Evolutionary conservation across 805 yeast species (phyloP), one percentile per base, ranked within the genome.

Genomic region (Metschnikowia lachancei): DNA sequence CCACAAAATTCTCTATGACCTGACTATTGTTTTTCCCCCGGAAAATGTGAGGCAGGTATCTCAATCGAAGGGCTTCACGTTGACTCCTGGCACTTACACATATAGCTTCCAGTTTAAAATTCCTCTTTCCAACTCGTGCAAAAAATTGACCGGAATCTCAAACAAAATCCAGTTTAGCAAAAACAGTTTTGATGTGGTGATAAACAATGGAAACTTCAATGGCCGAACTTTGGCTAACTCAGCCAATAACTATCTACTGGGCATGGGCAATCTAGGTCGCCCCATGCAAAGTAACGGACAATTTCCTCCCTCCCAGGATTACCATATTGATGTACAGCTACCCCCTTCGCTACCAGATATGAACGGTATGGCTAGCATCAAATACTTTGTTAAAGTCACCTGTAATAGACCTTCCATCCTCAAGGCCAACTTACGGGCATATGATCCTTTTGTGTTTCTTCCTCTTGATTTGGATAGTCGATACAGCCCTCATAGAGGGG

Each of bases 361-460:
- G 48, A 40, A 35, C 10, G 59, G 63, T 31, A 59, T 57, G 56
- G 79, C 77, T 7, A 57, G 60, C 10, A 62, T 80, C 41, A 67
- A 71, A 46, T 82, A 82, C 58, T 82, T 75, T 56, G 70, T 83
- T 45, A 82, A 82, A 60, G 85, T 73, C 9, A 82, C 87, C 0
- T 81, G 82, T 35, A 77, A 76, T 47, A 58, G 82, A 38, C 62
- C 82, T 1, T 70, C 81, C 2, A 56, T 80, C 28, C 64, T 78
- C 46, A 74, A 74, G 45, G 41, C 69, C 22, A 82, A 80, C 49
- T 55, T 74, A 28, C 64, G 86, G 32, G 59, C 72, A 10, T 59
- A 58, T 39, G 72, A 72, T 38, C 83, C 82, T 4, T 78, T 84
- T 52, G 63, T 67, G 2, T 79, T 83, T 51, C 59, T 78, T 26